Conservation (phyloP, 1,139 yeast species). For the Diutina sp. region DNA sequence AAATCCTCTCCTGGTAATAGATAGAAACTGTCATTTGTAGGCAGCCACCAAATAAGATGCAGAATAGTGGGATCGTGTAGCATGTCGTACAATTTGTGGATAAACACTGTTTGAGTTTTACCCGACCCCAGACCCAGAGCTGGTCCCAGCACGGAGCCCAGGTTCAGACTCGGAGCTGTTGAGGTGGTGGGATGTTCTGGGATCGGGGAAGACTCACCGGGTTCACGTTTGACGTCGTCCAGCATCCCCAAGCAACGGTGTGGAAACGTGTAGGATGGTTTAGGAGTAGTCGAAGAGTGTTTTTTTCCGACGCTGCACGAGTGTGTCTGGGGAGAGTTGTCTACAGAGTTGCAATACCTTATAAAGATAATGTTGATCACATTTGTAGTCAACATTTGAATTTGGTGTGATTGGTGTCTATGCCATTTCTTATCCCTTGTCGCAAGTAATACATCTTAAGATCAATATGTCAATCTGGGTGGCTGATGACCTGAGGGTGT, state of each 20-base stretch:
- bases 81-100: constrained; percentile 54
- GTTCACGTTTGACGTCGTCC: not conserved
- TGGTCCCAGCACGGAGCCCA: not conserved
- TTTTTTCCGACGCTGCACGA: not conserved
- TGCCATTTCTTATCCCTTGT: not conserved
- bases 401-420: not conserved
- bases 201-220: not conserved
- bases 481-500: not conserved
- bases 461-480: not conserved
- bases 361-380: no score
- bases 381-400: no score
- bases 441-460: not conserved
- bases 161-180: not conserved
- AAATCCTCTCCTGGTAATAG: constrained; percentile 44
- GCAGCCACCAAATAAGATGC: constrained; percentile 43
- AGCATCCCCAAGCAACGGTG: not conserved
- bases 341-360: not conserved
- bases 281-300: not conserved
- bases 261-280: not conserved
- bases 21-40: constrained; percentile 28
- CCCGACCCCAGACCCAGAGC: constrained; percentile 6
- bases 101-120: constrained; percentile 44
- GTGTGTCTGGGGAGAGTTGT: not conserved
- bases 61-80: constrained; percentile 38
- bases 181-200: not conserved